Evolutionary conservation across 495 filamentous ascomycete species (phyloP).

Genomic region (Aspergillus incahuasiensis): DNA sequence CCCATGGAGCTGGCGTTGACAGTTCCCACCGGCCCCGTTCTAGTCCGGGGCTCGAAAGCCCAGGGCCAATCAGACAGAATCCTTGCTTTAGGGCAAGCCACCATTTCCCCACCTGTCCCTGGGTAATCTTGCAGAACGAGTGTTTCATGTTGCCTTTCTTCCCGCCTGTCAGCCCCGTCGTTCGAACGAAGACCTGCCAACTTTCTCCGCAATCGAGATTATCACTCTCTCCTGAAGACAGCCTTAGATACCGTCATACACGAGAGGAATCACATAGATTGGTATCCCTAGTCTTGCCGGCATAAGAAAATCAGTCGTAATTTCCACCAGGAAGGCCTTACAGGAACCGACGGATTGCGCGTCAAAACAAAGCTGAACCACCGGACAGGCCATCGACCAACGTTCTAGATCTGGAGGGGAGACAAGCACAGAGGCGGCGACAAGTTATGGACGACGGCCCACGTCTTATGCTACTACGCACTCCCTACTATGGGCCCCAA

Average conservation of each 20-base stretch:
- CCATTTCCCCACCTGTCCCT: constrained; percentile 24
- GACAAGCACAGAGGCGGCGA: constrained; percentile 8
- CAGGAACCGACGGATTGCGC: not conserved
- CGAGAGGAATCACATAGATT: not conserved
- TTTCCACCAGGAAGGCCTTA: not conserved
- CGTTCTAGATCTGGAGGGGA: not conserved
- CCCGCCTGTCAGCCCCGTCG: constrained; percentile 22
- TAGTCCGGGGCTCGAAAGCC: constrained; percentile 5
- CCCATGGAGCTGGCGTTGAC: constrained; percentile 12
- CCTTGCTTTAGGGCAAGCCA: constrained; percentile 17
- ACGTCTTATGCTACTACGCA: not conserved
- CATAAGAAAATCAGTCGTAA: not conserved
- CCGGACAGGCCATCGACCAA: not conserved
- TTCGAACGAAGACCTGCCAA: constrained; percentile 16
- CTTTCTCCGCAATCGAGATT: constrained; percentile 8
- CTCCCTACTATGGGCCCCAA: not conserved
- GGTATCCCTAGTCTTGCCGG: not conserved
- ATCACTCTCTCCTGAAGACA: not conserved
- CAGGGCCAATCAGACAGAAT: not conserved
- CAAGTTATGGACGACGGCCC: not conserved
- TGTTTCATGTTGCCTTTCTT: constrained; percentile 18
- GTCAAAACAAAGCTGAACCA: constrained; percentile 1
- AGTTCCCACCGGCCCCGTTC: constrained; percentile 16
- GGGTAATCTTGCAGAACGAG: constrained; percentile 26
- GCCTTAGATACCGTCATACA: not conserved